Base-by-base conservation (phyloP, 768 basidiomycete genomes). In the Trametes punicea region DNA sequence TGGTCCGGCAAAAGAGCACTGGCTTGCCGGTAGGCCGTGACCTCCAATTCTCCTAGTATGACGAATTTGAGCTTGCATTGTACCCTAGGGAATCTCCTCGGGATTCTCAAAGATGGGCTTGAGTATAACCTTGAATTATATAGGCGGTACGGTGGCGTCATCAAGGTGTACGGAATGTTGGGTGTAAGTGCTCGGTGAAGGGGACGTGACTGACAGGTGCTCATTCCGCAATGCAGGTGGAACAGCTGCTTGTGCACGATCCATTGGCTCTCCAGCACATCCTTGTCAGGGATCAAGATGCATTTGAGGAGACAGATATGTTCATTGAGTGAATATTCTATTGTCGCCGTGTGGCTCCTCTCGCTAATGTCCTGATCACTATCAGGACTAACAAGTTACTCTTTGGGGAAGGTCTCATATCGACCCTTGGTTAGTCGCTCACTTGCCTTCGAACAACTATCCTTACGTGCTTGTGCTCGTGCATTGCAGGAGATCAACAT, bases 331-430 rank as follows among this genome's bases (percentile, higher is more conserved):
- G 27, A 29, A 53, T 51, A 21, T 25, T 27, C 16, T 31, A 6
- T 31, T 31, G 6, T 6, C 31, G 7, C 33, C 5, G 3, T 13
- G 16, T 50, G 16, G 30, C 13, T 7, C 15, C 13, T 6, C 7
- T 31, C 13, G 13, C 31, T n/a, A n/a, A n/a, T n/a, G n/a, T n/a
- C n/a, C n/a, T n/a, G n/a, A n/a, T n/a, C n/a, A n/a, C n/a, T n/a
- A n/a, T n/a, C 18, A 62, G 60, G 23, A 49, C 55, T 5, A 60
- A 63, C 53, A 50, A 60, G 40, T 33, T 73, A 10, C 69, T 72
- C 42, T 76, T 77, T 30, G 75, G 75, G 16, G 60, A 65, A 13
- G 71, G 74, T 30, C 67, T 76, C 3, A 65, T 73, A 18, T 69
- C 71, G 0, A 75, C 75, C 23, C 66, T 73, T 3, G 73, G 73